Conservation (phyloP, 2,329 filamentous ascomycete genomes). For the Trichoderma sp. region DNA sequence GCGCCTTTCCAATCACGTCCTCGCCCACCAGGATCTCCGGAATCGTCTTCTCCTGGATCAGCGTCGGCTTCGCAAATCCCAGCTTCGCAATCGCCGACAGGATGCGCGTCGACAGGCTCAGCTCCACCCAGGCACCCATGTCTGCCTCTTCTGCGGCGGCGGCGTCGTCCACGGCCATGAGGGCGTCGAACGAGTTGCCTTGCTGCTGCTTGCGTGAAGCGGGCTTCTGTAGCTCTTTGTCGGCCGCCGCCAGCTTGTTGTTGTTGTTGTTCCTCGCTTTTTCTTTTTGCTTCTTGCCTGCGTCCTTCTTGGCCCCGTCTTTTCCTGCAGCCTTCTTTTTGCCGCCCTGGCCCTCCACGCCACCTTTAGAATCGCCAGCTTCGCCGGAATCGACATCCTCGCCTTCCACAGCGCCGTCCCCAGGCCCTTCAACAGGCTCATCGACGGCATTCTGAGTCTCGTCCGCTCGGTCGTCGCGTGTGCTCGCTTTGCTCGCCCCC, state of each 20-base stretch:
- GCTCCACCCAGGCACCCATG: slow-evolving; percentile 74
- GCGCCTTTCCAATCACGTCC: slow-evolving; percentile 93
- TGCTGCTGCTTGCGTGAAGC: slow-evolving; percentile 41
- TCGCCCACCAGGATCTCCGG: slow-evolving; percentile 79
- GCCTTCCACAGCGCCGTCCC: slow-evolving; percentile 47
- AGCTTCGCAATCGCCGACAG: slow-evolving; percentile 76
- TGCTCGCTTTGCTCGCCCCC: neutral
- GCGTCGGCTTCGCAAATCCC: slow-evolving; percentile 77
- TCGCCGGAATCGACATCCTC: slow-evolving; percentile 38
- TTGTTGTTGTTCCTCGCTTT: slow-evolving; percentile 33
- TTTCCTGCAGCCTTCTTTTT: slow-evolving; percentile 37
- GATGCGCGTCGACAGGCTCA: slow-evolving; percentile 72
- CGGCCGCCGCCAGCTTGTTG: slow-evolving; percentile 36
- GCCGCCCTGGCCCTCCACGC: slow-evolving; percentile 35
- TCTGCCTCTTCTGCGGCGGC: slow-evolving; percentile 59
- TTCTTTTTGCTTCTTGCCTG: slow-evolving; percentile 32
- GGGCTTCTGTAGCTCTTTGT: slow-evolving; percentile 41
- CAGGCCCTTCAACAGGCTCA: slow-evolving; percentile 67
- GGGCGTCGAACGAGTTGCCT: slow-evolving; percentile 55
- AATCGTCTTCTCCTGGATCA: slow-evolving; percentile 78
- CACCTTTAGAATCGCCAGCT: slow-evolving; percentile 37
- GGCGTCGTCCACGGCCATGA: slow-evolving; percentile 51
- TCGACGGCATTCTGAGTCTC: slow-evolving; percentile 39
- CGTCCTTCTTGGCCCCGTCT: slow-evolving; percentile 37
- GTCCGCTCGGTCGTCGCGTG: neutral